These are phyloP conservation scores for Ceratocystis huliohia DNA, from an alignment of 2,329 filamentous ascomycete genomes.

Conservation along the genomic window DNA sequence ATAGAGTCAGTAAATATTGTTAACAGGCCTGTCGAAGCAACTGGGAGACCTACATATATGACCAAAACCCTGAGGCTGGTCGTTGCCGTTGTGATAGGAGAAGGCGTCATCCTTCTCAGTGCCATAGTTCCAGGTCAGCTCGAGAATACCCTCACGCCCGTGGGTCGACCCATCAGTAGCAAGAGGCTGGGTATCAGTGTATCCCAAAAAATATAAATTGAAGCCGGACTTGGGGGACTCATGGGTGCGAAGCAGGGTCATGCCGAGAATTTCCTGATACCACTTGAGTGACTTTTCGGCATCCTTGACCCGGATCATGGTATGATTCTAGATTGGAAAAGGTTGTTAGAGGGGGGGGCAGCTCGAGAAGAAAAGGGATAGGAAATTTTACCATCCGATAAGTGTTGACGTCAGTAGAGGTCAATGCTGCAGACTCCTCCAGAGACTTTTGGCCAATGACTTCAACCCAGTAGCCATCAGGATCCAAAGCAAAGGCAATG, in stretches of 20 bases:
- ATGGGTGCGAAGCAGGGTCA: constrained; percentile 62
- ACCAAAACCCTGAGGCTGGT: constrained; percentile 83
- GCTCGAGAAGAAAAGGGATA: not conserved
- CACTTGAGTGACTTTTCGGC: constrained; percentile 60
- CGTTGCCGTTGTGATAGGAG: constrained; percentile 85
- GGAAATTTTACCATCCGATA: constrained; percentile 53
- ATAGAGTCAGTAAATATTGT: constrained; percentile 22
- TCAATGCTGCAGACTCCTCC: constrained; percentile 59
- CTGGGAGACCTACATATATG: constrained; percentile 59
- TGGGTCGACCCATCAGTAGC: constrained; percentile 44
- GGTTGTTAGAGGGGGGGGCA: not conserved
- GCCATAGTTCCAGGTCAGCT: constrained; percentile 74
- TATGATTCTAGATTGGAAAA: constrained; percentile 54
- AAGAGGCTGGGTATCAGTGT: constrained; percentile 45
- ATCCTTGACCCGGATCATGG: constrained; percentile 90
- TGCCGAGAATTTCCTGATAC: constrained; percentile 78
- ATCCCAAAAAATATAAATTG: constrained; percentile 88
- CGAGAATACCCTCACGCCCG: constrained; percentile 69
- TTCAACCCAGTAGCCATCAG: constrained; percentile 80
- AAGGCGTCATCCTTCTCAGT: constrained; percentile 78
- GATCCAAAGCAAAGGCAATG: constrained; percentile 84
- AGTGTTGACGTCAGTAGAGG: constrained; percentile 56
- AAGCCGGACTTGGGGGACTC: constrained; percentile 63
- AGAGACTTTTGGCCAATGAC: constrained; percentile 60
- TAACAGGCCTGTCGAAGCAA: not conserved